phyloP scores from a whole-genome alignment of 1,284 basidiomycete species.

The Puccinia novopanici region DNA sequence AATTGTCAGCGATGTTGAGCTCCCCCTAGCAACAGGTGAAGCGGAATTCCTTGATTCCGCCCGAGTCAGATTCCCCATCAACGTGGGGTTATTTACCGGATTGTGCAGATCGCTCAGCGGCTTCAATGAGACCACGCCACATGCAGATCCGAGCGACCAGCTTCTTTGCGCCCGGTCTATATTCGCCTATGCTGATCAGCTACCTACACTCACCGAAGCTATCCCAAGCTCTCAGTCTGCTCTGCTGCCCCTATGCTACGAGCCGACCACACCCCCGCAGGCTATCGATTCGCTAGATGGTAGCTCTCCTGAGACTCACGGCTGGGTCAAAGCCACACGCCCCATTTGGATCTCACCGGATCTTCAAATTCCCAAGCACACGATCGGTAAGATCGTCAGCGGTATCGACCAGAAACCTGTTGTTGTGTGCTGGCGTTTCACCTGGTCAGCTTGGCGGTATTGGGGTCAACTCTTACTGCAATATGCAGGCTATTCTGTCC shows the following conservation, averaged over 20 bases:
- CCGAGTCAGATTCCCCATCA: conserved; percentile 36
- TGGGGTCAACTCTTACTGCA: conserved; percentile 39
- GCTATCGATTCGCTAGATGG: conserved; percentile 15
- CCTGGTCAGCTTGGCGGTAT: conserved; percentile 49
- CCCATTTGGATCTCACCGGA: conserved; percentile 41
- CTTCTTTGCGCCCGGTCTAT: conserved; percentile 34
- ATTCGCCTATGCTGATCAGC: conserved; percentile 33
- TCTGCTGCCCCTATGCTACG: conserved; percentile 38
- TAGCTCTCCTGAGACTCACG: conserved; percentile 28
- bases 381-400: conserved; percentile 41
- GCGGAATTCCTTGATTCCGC: conserved; percentile 35
- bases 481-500: conserved; percentile 33
- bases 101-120: conserved; percentile 42
- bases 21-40: conserved; percentile 30
- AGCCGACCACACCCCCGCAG: conserved; percentile 32
- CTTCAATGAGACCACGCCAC: conserved; percentile 34
- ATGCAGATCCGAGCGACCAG: neutral
- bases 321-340: conserved; percentile 48
- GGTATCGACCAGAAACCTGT: conserved; percentile 39
- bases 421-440: conserved; percentile 47
- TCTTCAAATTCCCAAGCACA: conserved; percentile 41
- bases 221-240: conserved; percentile 38
- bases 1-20: conserved; percentile 24
- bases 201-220: conserved; percentile 44
- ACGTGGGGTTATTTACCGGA: conserved; percentile 44